A percentile compares a stretch with the other conserved stretches of the same genome.
These are phyloP conservation scores for Fusarium buharicum DNA, from an alignment of 2,329 filamentous ascomycete species.

Conservation along the genomic window DNA sequence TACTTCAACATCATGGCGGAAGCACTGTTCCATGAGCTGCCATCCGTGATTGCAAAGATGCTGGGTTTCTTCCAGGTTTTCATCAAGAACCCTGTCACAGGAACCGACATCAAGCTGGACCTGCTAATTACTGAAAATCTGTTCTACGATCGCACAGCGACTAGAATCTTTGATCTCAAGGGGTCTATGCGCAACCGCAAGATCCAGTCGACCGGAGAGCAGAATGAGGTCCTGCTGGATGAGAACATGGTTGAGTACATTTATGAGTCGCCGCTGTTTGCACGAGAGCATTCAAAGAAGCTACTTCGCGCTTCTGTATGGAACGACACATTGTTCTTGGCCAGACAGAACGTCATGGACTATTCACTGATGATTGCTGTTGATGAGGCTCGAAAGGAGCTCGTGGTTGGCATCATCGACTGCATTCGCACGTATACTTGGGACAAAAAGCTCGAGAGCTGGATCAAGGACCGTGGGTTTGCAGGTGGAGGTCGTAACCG, in stretches of 20 bases:
- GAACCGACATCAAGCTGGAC: slow-evolving; percentile 93
- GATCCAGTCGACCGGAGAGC: slow-evolving; percentile 93
- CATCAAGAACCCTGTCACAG: slow-evolving; percentile 93
- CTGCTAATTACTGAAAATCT: slow-evolving; percentile 96
- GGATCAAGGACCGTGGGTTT: slow-evolving; percentile 97
- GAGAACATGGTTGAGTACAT: slow-evolving; percentile 99
- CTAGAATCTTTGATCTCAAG: slow-evolving; percentile 93
- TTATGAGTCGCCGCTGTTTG: slow-evolving; percentile 94
- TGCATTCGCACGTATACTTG: slow-evolving; percentile 98
- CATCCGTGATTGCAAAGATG: slow-evolving; percentile 99
- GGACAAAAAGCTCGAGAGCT: slow-evolving; percentile 99
- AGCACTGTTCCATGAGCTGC: slow-evolving; percentile 92
- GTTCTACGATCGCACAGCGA: slow-evolving; percentile 93
- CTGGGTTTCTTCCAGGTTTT: slow-evolving; percentile 97
- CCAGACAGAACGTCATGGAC: slow-evolving; percentile 97
- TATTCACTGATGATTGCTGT: slow-evolving; percentile 99
- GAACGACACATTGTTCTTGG: slow-evolving; percentile 97
- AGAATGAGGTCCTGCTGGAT: slow-evolving; percentile 94
- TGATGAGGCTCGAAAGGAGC: slow-evolving; percentile 86
- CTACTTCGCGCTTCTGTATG: slow-evolving; percentile 90
- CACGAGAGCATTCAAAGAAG: slow-evolving; percentile 95
- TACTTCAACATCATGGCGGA: slow-evolving; percentile 99
- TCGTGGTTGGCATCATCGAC: slow-evolving; percentile 97
- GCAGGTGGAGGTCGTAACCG: slow-evolving; percentile 79
- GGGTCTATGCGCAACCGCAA: slow-evolving; percentile 99